Conservation (phyloP, 2,329 filamentous ascomycete species). For the Didymella exigua region DNA sequence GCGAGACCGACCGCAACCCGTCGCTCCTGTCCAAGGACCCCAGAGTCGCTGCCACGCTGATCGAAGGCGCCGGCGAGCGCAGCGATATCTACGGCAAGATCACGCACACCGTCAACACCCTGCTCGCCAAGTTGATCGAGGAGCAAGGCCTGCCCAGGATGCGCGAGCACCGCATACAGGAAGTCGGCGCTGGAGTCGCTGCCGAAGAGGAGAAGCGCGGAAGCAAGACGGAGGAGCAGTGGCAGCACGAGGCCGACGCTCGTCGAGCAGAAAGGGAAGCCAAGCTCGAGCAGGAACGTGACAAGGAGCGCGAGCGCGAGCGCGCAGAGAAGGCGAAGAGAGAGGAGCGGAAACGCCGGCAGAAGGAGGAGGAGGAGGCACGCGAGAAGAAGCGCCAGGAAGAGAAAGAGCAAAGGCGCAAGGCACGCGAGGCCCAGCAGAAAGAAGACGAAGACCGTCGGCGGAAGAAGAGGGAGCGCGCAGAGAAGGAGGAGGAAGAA, state of each 20-base stretch:
- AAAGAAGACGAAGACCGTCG: constrained; percentile 41
- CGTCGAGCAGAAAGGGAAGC: constrained; percentile 66
- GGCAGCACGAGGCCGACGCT: constrained; percentile 68
- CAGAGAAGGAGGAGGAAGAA: constrained; percentile 55
- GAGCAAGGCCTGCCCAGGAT: constrained; percentile 70
- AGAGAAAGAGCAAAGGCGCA: constrained; percentile 51
- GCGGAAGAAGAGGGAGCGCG: constrained; percentile 36
- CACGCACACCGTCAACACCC: constrained; percentile 67
- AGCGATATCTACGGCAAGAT: constrained; percentile 76
- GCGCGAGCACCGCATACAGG: constrained; percentile 68
- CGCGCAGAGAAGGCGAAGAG: constrained; percentile 60
- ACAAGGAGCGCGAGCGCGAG: constrained; percentile 64
- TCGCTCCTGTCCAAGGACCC: constrained; percentile 74
- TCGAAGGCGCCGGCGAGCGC: constrained; percentile 78
- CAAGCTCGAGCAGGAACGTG: constrained; percentile 65
- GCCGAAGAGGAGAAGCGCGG: constrained; percentile 68
- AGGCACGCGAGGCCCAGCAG: constrained; percentile 40
- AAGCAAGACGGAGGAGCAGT: constrained; percentile 75
- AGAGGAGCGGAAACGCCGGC: constrained; percentile 59
- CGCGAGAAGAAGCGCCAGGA: constrained; percentile 55
- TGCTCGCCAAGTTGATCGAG: constrained; percentile 68
- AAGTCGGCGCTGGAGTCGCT: constrained; percentile 73
- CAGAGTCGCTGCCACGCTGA: constrained; percentile 73
- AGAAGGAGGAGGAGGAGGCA: constrained; percentile 53
- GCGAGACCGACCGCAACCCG: constrained; percentile 77